Percentiles rank a stretch among this genome's conserved stretches.
These are phyloP conservation scores for Neurospora sp. DNA, from an alignment of 495 filamentous ascomycete genomes.

Conservation along the genomic window DNA sequence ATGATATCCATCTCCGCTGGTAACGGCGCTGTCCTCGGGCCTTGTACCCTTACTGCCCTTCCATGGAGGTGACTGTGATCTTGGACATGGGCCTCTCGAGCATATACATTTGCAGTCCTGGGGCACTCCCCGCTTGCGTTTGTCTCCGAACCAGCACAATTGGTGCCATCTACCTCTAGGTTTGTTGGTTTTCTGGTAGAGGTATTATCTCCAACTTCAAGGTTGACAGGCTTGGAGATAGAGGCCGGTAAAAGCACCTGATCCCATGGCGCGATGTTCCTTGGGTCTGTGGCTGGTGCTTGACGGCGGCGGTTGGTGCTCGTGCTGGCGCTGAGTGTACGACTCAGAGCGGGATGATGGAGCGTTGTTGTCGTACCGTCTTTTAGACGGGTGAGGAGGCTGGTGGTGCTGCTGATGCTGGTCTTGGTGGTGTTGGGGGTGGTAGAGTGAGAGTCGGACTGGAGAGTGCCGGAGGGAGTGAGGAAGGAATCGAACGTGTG, in stretches of 20 bases:
- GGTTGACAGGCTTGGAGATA: not conserved
- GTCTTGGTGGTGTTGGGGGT: not conserved
- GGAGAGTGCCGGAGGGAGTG: not conserved
- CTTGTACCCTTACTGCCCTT: too few species aligned
- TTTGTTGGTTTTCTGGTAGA: not conserved
- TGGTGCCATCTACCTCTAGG: not conserved
- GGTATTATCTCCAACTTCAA: not conserved
- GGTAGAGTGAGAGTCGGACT: not conserved
- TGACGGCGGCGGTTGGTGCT: not conserved
- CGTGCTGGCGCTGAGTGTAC: not conserved
- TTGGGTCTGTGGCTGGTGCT: not conserved
- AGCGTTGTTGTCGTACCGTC: not conserved
- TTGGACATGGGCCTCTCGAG: too few species aligned
- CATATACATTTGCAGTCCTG: too few species aligned
- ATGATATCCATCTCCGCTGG: not conserved
- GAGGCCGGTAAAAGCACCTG: not conserved
- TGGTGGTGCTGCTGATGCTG: not conserved
- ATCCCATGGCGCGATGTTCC: not conserved
- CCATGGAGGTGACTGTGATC: not conserved
- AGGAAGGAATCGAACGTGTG: not conserved
- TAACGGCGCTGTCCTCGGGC: not conserved
- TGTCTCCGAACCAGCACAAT: not conserved
- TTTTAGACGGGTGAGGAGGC: not conserved
- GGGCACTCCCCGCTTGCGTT: too few species aligned
- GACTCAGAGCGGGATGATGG: not conserved